Evolutionary conservation across 2,329 filamentous ascomycete genomes (phyloP), one percentile per base, ranked within the genome.

Genomic region (Colletotrichum liaoningense): DNA sequence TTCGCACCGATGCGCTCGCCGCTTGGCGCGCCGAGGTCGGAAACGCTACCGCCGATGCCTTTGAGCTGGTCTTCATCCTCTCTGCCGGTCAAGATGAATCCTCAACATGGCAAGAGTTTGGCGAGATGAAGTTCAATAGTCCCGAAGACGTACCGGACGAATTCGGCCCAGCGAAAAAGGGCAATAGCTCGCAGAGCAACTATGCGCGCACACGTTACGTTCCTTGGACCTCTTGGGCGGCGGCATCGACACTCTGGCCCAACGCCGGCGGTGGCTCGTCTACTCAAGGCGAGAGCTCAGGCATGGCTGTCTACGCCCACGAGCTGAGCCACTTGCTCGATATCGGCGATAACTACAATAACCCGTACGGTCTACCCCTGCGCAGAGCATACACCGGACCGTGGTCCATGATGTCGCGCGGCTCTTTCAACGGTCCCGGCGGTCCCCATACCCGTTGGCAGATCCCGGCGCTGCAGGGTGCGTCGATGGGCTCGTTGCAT

Each of bases 331-430:
- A 89, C 77, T 77, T 89, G 49, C 82, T 89, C 1, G 83, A 84
- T 16, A 88, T 89, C 26, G 85, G 86, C 9, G 88, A 89, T 76
- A 89, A 89, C 77, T 89, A 89, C 76, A 89, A 89, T 75, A 89
- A 89, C 67, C 87, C 87, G 0, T 89, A 86, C 75, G 81, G 84
- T 3, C 75, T 79, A 1, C 87, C 86, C 1, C 77, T 83, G 55
- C 83, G 85, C 3, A 84, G 88, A 26, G 79, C 84, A 0, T 89
- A 87, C 77, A 87, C 87, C 0, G 88, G 88, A 0, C 86, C 87
- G 0, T 89, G 84, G 81, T 86, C 84, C 6, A 89, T 89, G 87
- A 81, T 89, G 74, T 85, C 84, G 26, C 80, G 87, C 0, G 87
- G 87, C 4, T 85, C 83, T 3, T 89, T 89, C 80, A 88, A 88